Base-by-base conservation (phyloP, 495 filamentous ascomycete genomes). In the Letharia columbiana region DNA sequence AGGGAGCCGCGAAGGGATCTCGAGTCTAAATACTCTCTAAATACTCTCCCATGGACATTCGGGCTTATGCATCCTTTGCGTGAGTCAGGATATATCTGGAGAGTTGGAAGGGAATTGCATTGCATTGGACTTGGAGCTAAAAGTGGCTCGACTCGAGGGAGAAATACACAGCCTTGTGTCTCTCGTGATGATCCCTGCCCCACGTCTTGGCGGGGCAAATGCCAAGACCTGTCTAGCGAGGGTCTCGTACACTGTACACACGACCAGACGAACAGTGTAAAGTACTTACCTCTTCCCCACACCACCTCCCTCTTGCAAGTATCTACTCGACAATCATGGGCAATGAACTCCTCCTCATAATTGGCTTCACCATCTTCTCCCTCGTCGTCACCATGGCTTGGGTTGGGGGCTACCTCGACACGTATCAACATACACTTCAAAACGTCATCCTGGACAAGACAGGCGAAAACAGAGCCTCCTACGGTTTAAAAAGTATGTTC, bases 381-480 rank as follows among this genome's bases (percentile, higher is more conserved):
- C 65, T 75, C 13, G 61, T 69, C 37, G 64, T 77, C 2, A 47
- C 74, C 33, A 69, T 62, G 41, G 76, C 76, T 15, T 78, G 76
- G 76, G 73, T 77, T 39, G 68, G 68, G 4, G 76, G 76, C 45
- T 66, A 69, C 28, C 66, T 78, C 17, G 76, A 77, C 54, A 69
- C 68, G 12, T 74, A 76, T 60, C 76, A 78, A 63, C 74, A 75
- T 61, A 72, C 72, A 52, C 68, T 80, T 37, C 79, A 84, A 65
- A 75, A 81, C 50, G 68, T 81, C 8, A 66, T 81, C 3, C 73
- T 84, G 2, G 76, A 83, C 64, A 75, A 74, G 47, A 82, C 83
- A 77, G 82, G 81, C 20, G 82, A 84, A 69, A 84, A 78, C 39
- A 82, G 81, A 60, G 69, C 66, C 10, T 69, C 66, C 7, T 78